Evolutionary conservation across 345 rosid genomes (phyloP), one percentile per base, ranked within the genome.

Genomic region (Conringia planisiliqua): DNA sequence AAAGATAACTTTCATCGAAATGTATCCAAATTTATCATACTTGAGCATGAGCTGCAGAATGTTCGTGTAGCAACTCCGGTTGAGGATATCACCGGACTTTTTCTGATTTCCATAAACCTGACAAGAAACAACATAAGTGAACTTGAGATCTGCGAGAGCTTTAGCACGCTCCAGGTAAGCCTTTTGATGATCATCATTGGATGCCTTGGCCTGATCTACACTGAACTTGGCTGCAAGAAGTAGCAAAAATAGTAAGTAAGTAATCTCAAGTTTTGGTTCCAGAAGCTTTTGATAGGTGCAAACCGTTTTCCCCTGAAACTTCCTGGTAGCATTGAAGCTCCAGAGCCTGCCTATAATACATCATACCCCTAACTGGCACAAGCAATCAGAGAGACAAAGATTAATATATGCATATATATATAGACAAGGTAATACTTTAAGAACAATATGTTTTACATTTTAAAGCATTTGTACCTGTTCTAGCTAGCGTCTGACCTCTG

Each of bases 51-150:
- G 97, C 82, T 80, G 88, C 68, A 94, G 69, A 74, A 94, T 88
- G 76, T 92, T 86, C 12, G 20, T 84, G 82, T 91, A 92, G 84
- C 89, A 84, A 71, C 90, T 84, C n/a, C 96, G 78, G 4, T 88
- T 93, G 44, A 43, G 82, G 29, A 5, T 0, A 75, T 92, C 91
- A 58, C 78, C 38, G 4, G 97, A 84, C 79, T 87, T 86, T 78
- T 92, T 95, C 78, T 89, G 97, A 81, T 73, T 74, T 24, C 97
- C 99, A 67, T 89, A 89, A 30, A 92, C 35, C 70, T 95, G 99
- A 84, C 99, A 95, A 51, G 99, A 95, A 76, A 95, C 99, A 72
- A 95, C 97, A 76, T 92, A 95, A 56, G 97, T 92, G 85, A 92
- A 92, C 90, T 95, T 95, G 82, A 95, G 43, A 83, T 90, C 86